Evolutionary conservation across 345 rosid species (phyloP).

Genomic region (Populus pruinosa): DNA sequence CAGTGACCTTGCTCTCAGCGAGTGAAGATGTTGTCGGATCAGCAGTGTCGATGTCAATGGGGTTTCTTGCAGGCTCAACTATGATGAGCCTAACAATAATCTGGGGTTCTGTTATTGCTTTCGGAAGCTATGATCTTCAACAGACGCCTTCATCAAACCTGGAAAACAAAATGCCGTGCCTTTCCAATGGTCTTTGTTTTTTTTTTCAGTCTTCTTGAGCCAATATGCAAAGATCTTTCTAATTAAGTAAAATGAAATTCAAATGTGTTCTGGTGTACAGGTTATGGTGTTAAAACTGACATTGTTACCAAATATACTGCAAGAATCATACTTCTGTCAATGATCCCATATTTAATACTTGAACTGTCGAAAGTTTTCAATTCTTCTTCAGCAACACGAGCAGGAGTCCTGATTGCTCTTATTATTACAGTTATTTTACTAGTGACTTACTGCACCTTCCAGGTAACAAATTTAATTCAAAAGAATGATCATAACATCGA

Average conservation of each 20-base stretch:
- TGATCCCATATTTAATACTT: slow-evolving; percentile 46
- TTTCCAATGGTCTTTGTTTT: slow-evolving; percentile 25
- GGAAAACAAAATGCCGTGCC: slow-evolving; percentile 18
- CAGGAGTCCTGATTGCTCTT: slow-evolving; percentile 30
- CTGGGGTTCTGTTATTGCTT: slow-evolving; percentile 46
- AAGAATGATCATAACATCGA: neutral
- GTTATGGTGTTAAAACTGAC: slow-evolving; percentile 46
- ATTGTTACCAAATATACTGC: slow-evolving; percentile 32
- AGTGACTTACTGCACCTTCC: slow-evolving; percentile 31
- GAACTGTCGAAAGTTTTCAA: slow-evolving; percentile 27
- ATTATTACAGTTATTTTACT: slow-evolving; percentile 28
- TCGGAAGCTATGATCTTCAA: slow-evolving; percentile 40
- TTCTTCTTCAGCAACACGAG: slow-evolving; percentile 23
- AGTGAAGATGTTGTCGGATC: slow-evolving; percentile 23
- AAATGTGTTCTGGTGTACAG: slow-evolving; percentile 18
- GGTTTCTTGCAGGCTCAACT: slow-evolving; percentile 48
- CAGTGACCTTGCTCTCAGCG: slow-evolving; percentile 35
- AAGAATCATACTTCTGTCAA: slow-evolving; percentile 30
- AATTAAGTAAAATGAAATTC: neutral
- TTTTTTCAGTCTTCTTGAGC: neutral
- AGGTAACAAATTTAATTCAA: slow-evolving; percentile 24
- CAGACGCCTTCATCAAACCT: slow-evolving; percentile 9
- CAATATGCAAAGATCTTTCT: neutral
- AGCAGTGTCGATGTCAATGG: slow-evolving; percentile 35
- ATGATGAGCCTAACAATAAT: slow-evolving; percentile 39